A percentile compares a stretch with the other conserved stretches of the same genome.
Evolutionary conservation across 73 alveolate species (phyloP).

Genomic region (Paramecium bursaria): DNA sequence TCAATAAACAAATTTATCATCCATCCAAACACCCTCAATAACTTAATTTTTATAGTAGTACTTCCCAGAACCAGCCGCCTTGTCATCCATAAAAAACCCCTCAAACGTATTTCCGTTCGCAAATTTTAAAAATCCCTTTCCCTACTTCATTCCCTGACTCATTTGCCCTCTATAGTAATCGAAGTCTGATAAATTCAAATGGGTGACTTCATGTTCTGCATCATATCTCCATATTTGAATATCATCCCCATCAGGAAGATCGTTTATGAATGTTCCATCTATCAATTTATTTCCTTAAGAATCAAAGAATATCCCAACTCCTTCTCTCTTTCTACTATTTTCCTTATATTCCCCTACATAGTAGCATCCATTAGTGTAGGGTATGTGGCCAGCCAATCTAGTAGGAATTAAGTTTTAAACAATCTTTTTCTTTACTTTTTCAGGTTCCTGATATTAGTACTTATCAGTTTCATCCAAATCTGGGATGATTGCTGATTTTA

Average conservation of each 20-base stretch:
- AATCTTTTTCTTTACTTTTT: not conserved
- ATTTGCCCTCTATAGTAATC: slow-evolving; percentile 5
- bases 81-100: slow-evolving; percentile 34
- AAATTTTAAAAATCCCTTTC: slow-evolving; percentile 25
- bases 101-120: not conserved
- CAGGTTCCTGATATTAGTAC: not conserved
- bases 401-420: not conserved
- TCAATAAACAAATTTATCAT: slow-evolving; percentile 54
- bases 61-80: slow-evolving; percentile 22
- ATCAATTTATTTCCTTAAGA: slow-evolving; percentile 2
- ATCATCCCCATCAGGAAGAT: slow-evolving; percentile 54
- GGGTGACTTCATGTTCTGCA: slow-evolving; percentile 36
- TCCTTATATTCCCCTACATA: slow-evolving; percentile 41
- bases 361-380: slow-evolving; percentile 44
- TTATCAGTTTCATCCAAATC: slow-evolving; percentile 26
- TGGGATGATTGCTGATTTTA: slow-evolving; percentile 22
- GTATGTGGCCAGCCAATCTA: slow-evolving; percentile 1
- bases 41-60: slow-evolving; percentile 13
- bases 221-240: slow-evolving; percentile 38
- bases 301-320: slow-evolving; percentile 30
- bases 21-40: slow-evolving; percentile 50
- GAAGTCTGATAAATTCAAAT: slow-evolving; percentile 15
- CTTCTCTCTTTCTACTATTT: slow-evolving; percentile 30
- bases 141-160: slow-evolving; percentile 23
- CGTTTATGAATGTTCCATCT: slow-evolving; percentile 45